Evolutionary conservation across 2,329 filamentous ascomycete genomes (phyloP).

Genomic region (Dissoconium aciculare): DNA sequence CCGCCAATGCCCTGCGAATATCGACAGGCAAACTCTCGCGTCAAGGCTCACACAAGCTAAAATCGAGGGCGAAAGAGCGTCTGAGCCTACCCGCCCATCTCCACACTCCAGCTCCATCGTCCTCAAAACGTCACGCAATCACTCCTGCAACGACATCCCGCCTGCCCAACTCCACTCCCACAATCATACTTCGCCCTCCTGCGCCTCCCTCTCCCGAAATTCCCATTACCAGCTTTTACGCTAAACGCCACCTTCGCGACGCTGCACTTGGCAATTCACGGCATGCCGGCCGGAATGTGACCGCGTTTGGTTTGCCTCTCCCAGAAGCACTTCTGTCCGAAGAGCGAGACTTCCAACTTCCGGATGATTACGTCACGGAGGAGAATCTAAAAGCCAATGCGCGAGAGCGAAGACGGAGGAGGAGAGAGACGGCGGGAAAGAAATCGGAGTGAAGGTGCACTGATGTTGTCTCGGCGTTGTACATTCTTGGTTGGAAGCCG

Average conservation of each 20-base stretch:
- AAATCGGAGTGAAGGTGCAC: no score
- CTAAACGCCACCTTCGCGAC: conserved; percentile 64
- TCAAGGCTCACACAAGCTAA: conserved; percentile 23
- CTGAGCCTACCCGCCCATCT: conserved; percentile 3
- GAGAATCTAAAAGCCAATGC: conserved; percentile 41
- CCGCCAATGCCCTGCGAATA: conserved; percentile 37
- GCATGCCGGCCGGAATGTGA: conserved; percentile 47
- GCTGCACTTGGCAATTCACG: conserved; percentile 60
- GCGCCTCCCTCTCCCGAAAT: conserved; percentile 26
- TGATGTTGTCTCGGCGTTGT: no score
- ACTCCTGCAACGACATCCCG: neutral
- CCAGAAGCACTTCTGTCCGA: conserved; percentile 44
- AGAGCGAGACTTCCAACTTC: conserved; percentile 60
- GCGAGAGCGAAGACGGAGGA: conserved; percentile 46
- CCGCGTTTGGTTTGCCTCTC: conserved; percentile 69
- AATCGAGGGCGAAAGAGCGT: conserved; percentile 14
- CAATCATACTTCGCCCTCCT: conserved; percentile 12
- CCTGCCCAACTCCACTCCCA: conserved; percentile 22
- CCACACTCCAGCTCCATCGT: conserved; percentile 6
- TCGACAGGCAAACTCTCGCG: conserved; percentile 9
- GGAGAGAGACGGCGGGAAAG: no score
- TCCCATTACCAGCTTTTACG: conserved; percentile 65
- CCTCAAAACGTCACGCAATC: neutral
- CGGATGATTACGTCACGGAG: conserved; percentile 44
- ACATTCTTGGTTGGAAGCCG: no score